A percentile compares a stretch with the other conserved stretches of the same genome.
These are phyloP conservation scores for Saccharomycopsis fodiens DNA, from an alignment of 805 yeast genomes.

Conservation along the genomic window DNA sequence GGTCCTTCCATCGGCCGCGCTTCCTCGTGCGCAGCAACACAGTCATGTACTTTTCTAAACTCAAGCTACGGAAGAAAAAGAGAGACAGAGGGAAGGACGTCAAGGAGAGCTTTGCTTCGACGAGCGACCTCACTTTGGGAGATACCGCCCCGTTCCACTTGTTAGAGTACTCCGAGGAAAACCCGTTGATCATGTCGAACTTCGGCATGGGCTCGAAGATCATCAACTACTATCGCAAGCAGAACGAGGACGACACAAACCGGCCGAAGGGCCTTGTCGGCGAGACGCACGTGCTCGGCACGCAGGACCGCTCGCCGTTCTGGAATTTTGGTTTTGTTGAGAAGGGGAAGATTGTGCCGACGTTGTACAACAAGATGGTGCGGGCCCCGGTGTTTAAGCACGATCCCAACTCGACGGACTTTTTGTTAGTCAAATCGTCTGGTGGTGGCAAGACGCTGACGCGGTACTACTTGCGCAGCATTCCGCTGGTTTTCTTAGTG, in stretches of 20 bases:
- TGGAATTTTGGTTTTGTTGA: slow-evolving; percentile 98
- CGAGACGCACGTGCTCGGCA: slow-evolving; percentile 93
- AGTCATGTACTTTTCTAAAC: slow-evolving; percentile 62
- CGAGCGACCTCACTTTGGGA: slow-evolving; percentile 74
- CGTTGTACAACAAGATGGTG: slow-evolving; percentile 82
- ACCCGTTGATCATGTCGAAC: slow-evolving; percentile 72
- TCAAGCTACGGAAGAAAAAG: slow-evolving; percentile 76
- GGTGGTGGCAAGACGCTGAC: slow-evolving; percentile 62
- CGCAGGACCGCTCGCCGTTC: slow-evolving; percentile 92
- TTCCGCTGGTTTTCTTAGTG: slow-evolving; percentile 72
- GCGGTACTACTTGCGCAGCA: slow-evolving; percentile 57
- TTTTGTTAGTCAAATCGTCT: slow-evolving; percentile 68
- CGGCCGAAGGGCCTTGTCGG: slow-evolving; percentile 88
- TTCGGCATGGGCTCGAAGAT: slow-evolving; percentile 95
- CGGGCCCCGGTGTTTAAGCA: slow-evolving; percentile 93
- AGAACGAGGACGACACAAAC: slow-evolving; percentile 66
- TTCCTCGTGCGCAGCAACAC: slow-evolving; percentile 76
- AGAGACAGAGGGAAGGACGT: slow-evolving; percentile 80
- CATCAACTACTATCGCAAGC: slow-evolving; percentile 87
- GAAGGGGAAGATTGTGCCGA: slow-evolving; percentile 88
- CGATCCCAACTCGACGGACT: slow-evolving; percentile 71
- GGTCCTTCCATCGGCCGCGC: slow-evolving; percentile 74
- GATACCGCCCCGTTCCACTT: slow-evolving; percentile 74
- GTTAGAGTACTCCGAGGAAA: slow-evolving; percentile 87
- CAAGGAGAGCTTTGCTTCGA: slow-evolving; percentile 59